Evolutionary conservation across 2,329 filamentous ascomycete species (phyloP).

Genomic region (Xenosphaeropsis pyriputrescens): DNA sequence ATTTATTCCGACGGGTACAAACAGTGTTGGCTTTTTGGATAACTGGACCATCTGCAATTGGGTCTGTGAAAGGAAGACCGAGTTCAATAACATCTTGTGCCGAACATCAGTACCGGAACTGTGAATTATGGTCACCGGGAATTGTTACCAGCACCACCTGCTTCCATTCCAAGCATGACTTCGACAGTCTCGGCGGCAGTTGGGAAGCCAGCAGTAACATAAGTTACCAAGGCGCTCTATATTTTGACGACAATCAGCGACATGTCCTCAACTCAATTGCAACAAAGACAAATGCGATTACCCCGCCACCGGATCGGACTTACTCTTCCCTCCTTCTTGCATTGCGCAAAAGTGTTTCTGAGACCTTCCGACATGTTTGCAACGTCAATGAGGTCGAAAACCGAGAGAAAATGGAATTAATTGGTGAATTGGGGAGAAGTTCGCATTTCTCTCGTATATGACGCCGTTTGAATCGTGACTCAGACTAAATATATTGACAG

Average conservation of each 20-base stretch:
- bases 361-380: slow-evolving; percentile 24
- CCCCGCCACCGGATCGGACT: slow-evolving; percentile 4
- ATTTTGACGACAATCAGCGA: slow-evolving; percentile 2
- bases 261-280: slow-evolving; percentile 1
- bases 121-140: no score
- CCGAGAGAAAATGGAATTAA: not conserved
- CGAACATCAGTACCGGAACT: not conserved
- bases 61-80: slow-evolving; percentile 92
- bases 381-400: slow-evolving; percentile 9
- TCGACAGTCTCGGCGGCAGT: slow-evolving; percentile 68
- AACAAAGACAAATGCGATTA: not conserved
- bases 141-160: slow-evolving; percentile 67
- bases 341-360: slow-evolving; percentile 39
- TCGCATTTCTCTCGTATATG: no score
- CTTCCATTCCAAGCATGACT: slow-evolving; percentile 79
- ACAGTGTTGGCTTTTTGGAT: slow-evolving; percentile 92
- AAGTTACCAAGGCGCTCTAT: slow-evolving; percentile 64
- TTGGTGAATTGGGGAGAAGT: slow-evolving; percentile 6
- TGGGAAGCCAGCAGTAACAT: slow-evolving; percentile 91
- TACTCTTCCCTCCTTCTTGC: slow-evolving; percentile 33
- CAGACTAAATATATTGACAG: slow-evolving; percentile 4
- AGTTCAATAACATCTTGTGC: slow-evolving; percentile 73
- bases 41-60: slow-evolving; percentile 92
- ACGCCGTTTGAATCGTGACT: no score
- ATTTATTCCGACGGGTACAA: slow-evolving; percentile 12